phyloP scores from a whole-genome alignment of 306 rosid species.

The Abrus precatorius region DNA sequence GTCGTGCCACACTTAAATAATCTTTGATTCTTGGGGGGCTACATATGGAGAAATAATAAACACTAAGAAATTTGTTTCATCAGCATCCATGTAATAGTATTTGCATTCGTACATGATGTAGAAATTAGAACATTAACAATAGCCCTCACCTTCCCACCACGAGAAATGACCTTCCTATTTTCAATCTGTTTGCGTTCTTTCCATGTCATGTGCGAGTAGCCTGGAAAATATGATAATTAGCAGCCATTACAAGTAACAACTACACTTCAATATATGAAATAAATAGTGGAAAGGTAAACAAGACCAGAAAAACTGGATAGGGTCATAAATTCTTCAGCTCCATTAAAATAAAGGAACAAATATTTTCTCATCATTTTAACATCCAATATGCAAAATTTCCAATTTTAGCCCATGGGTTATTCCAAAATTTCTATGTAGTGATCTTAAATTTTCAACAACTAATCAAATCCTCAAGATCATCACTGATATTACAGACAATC shows the following conservation, averaged over 20 bases:
- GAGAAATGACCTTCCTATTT: constrained; percentile 71
- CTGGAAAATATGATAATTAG: constrained; percentile 50
- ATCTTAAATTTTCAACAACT: not conserved
- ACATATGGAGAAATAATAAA: constrained; percentile 41
- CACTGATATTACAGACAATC: not conserved
- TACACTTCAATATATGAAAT: not conserved
- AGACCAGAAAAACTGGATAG: constrained; percentile 2
- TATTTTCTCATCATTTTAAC: constrained; percentile 2
- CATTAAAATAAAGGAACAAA: not conserved
- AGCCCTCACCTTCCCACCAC: constrained; percentile 83
- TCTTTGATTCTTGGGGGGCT: constrained; percentile 73
- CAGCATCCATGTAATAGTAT: constrained; percentile 4
- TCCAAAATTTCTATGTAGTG: not conserved
- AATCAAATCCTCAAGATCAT: constrained; percentile 1
- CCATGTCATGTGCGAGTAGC: constrained; percentile 83
- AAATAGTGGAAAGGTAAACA: not conserved
- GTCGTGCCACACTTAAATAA: constrained; percentile 74
- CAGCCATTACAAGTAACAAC: constrained; percentile 36
- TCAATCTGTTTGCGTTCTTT: constrained; percentile 80
- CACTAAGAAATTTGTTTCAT: no score
- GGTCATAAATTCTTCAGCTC: not conserved
- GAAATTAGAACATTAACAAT: constrained; percentile 40
- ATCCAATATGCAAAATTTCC: not conserved
- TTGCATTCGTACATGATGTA: constrained; percentile 1
- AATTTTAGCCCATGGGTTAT: not conserved